Percentiles rank a stretch among this genome's conserved stretches.
These are phyloP conservation scores for Colletotrichum tropicicola DNA, from an alignment of 2,329 filamentous ascomycete genomes.

Conservation along the genomic window DNA sequence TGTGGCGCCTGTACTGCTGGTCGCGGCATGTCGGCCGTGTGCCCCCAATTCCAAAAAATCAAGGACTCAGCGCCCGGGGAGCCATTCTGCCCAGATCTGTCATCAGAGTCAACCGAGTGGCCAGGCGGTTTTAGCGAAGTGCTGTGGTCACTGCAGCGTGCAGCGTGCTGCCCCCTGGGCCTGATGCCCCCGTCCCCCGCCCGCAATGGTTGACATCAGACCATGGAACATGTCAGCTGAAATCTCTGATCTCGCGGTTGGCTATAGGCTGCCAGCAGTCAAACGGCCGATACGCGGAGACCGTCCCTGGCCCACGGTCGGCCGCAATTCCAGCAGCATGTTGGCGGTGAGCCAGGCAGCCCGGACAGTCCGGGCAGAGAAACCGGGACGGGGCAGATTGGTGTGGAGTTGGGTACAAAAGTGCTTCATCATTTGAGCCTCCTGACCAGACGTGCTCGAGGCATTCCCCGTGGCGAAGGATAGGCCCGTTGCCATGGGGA, in stretches of 20 bases:
- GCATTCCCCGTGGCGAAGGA: background rate
- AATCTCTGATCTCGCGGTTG: slow-evolving; percentile 9
- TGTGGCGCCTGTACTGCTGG: background rate
- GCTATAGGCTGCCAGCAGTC: background rate
- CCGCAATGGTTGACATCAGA: slow-evolving; percentile 13
- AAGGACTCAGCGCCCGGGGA: no score
- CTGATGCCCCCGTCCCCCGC: background rate
- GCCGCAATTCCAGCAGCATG: background rate
- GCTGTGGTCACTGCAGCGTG: background rate
- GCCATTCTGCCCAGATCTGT: background rate
- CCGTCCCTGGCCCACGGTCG: background rate
- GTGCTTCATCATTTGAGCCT: slow-evolving; percentile 4
- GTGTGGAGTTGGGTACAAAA: background rate
- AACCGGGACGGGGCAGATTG: background rate
- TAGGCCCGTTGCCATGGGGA: background rate
- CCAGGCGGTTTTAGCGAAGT: slow-evolving; percentile 14
- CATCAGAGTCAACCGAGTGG: background rate
- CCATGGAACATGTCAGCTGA: slow-evolving; percentile 15
- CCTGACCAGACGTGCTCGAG: background rate
- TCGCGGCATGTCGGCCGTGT: background rate
- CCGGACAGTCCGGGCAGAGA: slow-evolving; percentile 13
- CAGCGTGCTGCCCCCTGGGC: background rate
- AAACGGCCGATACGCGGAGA: slow-evolving; percentile 8
- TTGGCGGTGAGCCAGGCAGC: slow-evolving; percentile 18
- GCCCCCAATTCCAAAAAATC: background rate